Evolutionary conservation across 2,329 filamentous ascomycete species (phyloP), one percentile per base, ranked within the genome.

Genomic region (Ophiostoma sp.): DNA sequence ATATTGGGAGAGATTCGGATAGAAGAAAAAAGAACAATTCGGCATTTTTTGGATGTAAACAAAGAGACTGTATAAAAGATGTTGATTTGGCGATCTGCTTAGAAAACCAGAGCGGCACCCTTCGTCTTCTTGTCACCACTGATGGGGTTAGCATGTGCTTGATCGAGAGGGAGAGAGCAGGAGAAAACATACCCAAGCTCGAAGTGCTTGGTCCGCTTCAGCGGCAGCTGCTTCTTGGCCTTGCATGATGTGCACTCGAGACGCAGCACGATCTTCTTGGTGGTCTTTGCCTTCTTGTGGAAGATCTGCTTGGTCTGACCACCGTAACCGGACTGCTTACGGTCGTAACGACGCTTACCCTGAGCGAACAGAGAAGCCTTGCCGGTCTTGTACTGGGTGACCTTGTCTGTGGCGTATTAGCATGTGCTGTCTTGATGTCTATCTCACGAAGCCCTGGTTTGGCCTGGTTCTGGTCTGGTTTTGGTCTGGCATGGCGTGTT

Each of bases 61-160:
- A 60, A 47, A 64, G 14, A 62, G 60, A 68, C 45, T 58, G 64
- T 47, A 66, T 66, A 64, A 63, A 44, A 58, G 58, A 65, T 47
- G 45, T 64, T 67, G 65, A 68, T 42, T 36, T 58, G 49, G 44
- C 42, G 66, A 68, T 66, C 80, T 83, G 86, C 84, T 89, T 97
- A 99, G 89, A 99, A 99, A 79, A 99, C 95, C 80, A 99, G 89
- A 83, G 95, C 95, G 78, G 95, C 95, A 90, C 95, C 95, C 93
- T 99, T 99, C 78, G 95, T 99, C 92, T 99, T 99, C 93, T 99
- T 99, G 90, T 99, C 95, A 89, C 95, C 95, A 89, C 95, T 96
- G 76, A 14, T 40, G 12, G 36, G 36, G 55, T 66, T 66, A 70
- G 67, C 9, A n/a, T 49, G 5, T 42, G 16, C 2, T 9, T 11